Percentiles rank a stretch among this genome's conserved stretches.
phyloP scores from a whole-genome alignment of 768 basidiomycete genomes.

The Mycena vulgaris region DNA sequence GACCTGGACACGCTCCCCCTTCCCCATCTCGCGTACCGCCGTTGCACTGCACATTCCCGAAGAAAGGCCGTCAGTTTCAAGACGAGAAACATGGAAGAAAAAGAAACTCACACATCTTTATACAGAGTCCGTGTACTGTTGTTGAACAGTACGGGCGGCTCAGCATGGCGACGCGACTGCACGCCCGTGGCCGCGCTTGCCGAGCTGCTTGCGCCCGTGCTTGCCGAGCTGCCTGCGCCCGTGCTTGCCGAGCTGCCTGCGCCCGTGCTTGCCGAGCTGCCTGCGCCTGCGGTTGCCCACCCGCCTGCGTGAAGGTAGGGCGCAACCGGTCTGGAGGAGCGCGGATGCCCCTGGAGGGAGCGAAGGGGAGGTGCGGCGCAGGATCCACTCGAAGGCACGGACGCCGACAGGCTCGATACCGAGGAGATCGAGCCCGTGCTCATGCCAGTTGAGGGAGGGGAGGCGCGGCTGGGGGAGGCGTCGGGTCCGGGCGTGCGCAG shows the following conservation, averaged over 20 bases:
- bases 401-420: conserved; percentile 10
- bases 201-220: too few species aligned
- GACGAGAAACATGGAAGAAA: conserved; percentile 7
- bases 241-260: too few species aligned
- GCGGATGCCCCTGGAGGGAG: background rate
- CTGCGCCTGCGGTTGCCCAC: too few species aligned
- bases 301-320: too few species aligned
- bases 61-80: conserved; percentile 5
- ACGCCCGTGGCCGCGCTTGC: conserved; percentile 3
- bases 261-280: too few species aligned
- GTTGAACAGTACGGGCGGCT: conserved; percentile 10
- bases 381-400: conserved; percentile 3
- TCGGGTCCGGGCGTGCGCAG: background rate
- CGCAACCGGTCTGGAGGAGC: too few species aligned
- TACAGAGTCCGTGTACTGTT: conserved; percentile 10
- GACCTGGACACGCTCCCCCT: conserved; percentile 4
- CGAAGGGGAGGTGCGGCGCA: background rate
- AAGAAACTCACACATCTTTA: conserved; percentile 5
- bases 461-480: background rate
- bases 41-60: background rate
- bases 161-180: background rate
- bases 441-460: background rate
- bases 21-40: conserved; percentile 10
- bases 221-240: too few species aligned
- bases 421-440: too few species aligned